A percentile compares a stretch with the other conserved stretches of the same genome.
Evolutionary conservation across 176 grass and related monocot genomes (phyloP).

Genomic region (Olyra latifolia): DNA sequence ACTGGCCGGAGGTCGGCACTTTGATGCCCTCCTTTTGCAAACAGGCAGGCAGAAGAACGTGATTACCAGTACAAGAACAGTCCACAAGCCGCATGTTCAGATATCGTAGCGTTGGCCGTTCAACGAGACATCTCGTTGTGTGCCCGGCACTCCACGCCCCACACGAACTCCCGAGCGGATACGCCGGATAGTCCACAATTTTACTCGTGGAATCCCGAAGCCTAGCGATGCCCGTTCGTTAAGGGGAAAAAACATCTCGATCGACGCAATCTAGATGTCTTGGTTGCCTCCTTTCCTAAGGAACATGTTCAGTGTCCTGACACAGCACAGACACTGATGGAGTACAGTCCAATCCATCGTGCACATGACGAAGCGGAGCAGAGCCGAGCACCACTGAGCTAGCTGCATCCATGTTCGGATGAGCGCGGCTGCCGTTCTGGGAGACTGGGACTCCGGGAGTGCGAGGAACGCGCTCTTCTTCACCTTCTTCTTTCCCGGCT

Average conservation of each 20-base stretch:
- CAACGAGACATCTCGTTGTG: background rate
- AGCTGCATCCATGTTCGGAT: constrained; percentile 7
- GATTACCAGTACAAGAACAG: constrained; percentile 3
- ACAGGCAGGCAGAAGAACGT: constrained; percentile 29
- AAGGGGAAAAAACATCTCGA: background rate
- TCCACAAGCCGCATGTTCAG: background rate
- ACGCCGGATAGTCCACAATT: background rate
- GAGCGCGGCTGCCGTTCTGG: background rate
- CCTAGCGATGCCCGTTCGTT: no score
- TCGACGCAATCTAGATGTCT: background rate
- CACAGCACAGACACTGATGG: constrained; percentile 18
- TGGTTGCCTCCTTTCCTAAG: background rate
- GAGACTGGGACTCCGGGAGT: no score
- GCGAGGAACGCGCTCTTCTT: background rate
- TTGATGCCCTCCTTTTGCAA: background rate
- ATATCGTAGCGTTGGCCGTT: constrained; percentile 3
- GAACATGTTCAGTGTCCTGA: constrained; percentile 31
- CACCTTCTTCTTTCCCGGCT: background rate
- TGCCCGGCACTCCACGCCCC: background rate
- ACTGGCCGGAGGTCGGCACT: background rate
- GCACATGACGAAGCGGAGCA: constrained; percentile 39
- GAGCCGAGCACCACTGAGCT: background rate
- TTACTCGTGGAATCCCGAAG: constrained; percentile 16
- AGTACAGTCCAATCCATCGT: constrained; percentile 41
- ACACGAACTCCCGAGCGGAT: background rate